phyloP scores from a whole-genome alignment of 2,329 filamentous ascomycete genomes.

The Colletotrichum nymphaeae region DNA sequence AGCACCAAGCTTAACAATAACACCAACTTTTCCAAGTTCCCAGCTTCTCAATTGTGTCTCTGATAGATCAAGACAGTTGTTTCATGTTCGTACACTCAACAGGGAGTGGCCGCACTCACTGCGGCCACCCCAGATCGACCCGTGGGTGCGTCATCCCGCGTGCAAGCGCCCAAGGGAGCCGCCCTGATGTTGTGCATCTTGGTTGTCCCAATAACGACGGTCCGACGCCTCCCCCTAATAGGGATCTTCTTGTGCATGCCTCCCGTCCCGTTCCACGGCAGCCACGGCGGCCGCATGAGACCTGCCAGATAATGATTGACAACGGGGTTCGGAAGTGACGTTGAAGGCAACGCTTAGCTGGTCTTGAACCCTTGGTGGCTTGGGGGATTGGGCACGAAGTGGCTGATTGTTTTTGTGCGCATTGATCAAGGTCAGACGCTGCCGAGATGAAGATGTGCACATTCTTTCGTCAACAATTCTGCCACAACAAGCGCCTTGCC shows the following conservation, averaged over 20 bases:
- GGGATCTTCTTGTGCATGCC: background rate
- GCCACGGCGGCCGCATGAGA: slow-evolving; percentile 13
- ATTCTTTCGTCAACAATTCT: slow-evolving; percentile 26
- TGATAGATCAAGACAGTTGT: slow-evolving; percentile 11
- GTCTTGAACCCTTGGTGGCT: slow-evolving; percentile 28
- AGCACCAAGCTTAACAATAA: background rate
- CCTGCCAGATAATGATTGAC: slow-evolving; percentile 29
- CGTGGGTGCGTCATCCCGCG: slow-evolving; percentile 28
- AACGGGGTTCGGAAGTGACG: slow-evolving; percentile 25
- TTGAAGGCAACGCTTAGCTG: slow-evolving; percentile 15
- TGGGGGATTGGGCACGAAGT: background rate
- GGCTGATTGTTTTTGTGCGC: slow-evolving; percentile 13
- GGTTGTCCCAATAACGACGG: background rate
- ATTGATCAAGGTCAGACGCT: slow-evolving; percentile 26
- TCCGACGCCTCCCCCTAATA: background rate
- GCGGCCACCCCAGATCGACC: slow-evolving; percentile 19
- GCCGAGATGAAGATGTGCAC: slow-evolving; percentile 32
- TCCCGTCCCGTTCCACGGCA: slow-evolving; percentile 9
- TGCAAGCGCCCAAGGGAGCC: slow-evolving; percentile 16
- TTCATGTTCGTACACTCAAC: background rate
- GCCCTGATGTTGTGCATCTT: slow-evolving; percentile 10
- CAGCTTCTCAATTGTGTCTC: background rate
- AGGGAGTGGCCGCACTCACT: slow-evolving; percentile 1
- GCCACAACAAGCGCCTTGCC: slow-evolving; percentile 8
- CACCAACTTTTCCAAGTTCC: background rate